Evolutionary conservation across 2,329 filamentous ascomycete species (phyloP).

Genomic region (Pestalotiopsis sp.): DNA sequence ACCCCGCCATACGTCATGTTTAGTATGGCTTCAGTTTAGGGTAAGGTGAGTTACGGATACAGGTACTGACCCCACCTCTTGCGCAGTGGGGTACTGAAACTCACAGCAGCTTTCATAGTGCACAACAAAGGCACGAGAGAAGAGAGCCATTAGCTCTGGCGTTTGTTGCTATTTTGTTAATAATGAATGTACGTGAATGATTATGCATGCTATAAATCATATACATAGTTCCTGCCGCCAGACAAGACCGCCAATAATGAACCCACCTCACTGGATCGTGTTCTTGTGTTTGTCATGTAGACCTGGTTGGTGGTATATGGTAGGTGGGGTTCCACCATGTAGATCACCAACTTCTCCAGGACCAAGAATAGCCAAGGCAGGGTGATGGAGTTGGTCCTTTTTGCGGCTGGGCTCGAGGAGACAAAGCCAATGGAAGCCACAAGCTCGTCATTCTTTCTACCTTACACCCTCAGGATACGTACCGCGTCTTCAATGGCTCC

Average conservation of each 20-base stretch:
- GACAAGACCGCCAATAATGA: no score
- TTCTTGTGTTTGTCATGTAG: no score
- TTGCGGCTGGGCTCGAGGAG: neutral
- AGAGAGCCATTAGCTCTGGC: neutral
- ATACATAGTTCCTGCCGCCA: no score
- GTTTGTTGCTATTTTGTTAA: no score
- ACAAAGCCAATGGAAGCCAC: neutral
- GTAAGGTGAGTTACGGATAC: neutral
- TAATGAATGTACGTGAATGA: no score
- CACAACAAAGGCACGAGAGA: neutral
- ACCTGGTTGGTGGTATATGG: neutral
- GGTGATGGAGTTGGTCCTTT: neutral
- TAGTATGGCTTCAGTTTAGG: neutral
- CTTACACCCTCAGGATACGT: neutral
- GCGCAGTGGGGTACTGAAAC: neutral
- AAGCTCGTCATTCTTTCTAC: neutral
- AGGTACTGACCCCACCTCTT: neutral
- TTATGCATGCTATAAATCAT: no score
- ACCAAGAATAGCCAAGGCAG: neutral
- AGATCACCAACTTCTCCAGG: neutral
- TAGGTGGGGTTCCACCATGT: neutral
- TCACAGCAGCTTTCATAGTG: neutral
- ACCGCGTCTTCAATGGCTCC: neutral
- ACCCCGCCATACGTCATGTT: conserved; percentile 11
- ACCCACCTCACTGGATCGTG: no score